Percentiles rank a stretch among this genome's conserved stretches.
Conservation (phyloP, 345 rosid genomes). For the Euphorbia lathyris region DNA sequence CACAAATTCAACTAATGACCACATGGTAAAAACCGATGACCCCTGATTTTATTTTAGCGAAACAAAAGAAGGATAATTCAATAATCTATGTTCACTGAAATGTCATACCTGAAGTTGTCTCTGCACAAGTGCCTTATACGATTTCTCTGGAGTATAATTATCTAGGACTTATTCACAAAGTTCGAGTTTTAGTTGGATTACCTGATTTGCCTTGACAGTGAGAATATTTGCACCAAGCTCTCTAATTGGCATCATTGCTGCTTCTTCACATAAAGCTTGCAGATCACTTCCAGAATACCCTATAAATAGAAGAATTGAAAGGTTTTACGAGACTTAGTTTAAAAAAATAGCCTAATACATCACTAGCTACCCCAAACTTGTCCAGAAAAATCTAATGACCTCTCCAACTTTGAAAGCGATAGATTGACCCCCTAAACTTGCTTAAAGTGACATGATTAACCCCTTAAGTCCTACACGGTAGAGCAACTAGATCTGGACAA, state of each 20-base stretch:
- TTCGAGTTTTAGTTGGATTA: conserved; percentile 23
- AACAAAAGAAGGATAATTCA: neutral
- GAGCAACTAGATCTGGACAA: too few relatives aligned
- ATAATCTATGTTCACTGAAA: neutral
- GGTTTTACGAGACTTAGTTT: neutral
- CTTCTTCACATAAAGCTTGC: conserved; percentile 98
- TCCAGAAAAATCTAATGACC: too few relatives aligned
- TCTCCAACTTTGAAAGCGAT: too few relatives aligned
- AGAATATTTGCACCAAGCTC: conserved; percentile 90
- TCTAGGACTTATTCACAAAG: neutral
- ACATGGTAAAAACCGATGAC: neutral
- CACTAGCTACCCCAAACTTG: too few relatives aligned
- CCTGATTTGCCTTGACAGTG: conserved; percentile 81
- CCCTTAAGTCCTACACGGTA: too few relatives aligned
- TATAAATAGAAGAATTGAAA: conserved; percentile 19
- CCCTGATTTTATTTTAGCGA: neutral
- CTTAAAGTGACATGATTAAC: too few relatives aligned
- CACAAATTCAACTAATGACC: neutral
- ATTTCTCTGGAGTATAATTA: neutral
- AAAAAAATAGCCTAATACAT: too few relatives aligned
- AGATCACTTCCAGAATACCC: conserved; percentile 99
- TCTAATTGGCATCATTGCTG: conserved; percentile 99
- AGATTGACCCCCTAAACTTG: too few relatives aligned
- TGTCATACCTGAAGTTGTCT: too few relatives aligned
- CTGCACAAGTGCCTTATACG: neutral